Conservation (phyloP, 345 rosid species). For the Angophora floribunda region DNA sequence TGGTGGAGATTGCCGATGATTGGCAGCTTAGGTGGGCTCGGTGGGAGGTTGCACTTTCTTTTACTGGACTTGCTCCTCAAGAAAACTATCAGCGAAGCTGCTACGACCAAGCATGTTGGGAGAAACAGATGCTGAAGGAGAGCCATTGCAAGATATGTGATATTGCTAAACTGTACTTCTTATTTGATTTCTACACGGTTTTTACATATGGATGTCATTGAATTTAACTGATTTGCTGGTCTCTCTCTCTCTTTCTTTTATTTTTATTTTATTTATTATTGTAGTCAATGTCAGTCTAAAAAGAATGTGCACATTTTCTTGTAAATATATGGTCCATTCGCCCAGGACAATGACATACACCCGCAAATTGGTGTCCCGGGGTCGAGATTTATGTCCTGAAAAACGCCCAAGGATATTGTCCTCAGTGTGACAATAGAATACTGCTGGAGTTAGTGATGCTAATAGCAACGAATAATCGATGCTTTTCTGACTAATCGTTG, state of each 20-base stretch:
- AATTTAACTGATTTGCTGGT: not conserved
- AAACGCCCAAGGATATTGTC: no score
- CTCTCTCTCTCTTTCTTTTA: not conserved
- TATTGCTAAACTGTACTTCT: not conserved
- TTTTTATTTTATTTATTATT: no score
- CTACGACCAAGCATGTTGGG: not conserved
- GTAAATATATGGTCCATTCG: not conserved
- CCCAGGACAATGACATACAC: not conserved
- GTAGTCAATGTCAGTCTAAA: not conserved
- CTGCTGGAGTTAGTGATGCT: no score
- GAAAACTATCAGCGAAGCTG: conserved; percentile 2
- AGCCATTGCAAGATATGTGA: not conserved
- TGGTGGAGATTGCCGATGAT: conserved; percentile 41
- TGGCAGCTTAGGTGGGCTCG: conserved; percentile 37
- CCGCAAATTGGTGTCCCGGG: no score
- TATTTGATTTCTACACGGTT: not conserved
- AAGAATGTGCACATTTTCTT: not conserved
- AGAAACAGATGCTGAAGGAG: not conserved
- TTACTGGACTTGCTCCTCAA: not conserved
- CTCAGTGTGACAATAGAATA: no score
- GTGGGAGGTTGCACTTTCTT: conserved; percentile 24
- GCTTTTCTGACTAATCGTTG: not conserved
- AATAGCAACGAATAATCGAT: no score
- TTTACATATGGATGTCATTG: not conserved
- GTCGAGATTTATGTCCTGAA: no score